Percentiles rank a stretch among this genome's conserved stretches.
These are phyloP conservation scores for Chlorokybus atmophyticus DNA, from an alignment of 139 green algal species.

Conservation along the genomic window DNA sequence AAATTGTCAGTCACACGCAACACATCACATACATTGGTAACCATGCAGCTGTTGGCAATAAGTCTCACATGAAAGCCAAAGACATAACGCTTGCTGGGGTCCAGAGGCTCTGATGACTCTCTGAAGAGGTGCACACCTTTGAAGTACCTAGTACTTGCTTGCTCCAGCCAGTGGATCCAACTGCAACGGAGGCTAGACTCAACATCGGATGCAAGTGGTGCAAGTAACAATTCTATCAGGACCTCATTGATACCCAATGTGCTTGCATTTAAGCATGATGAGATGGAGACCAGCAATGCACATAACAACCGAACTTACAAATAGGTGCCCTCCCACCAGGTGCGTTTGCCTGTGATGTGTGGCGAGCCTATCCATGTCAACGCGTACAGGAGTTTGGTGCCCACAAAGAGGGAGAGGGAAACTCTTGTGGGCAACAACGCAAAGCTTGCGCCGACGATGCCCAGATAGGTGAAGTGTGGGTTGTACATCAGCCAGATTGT, in stretches of 20 bases:
- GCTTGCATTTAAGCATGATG: too few relatives aligned
- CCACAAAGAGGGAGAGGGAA: too few relatives aligned
- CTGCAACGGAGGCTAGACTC: too few relatives aligned
- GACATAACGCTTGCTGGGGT: conserved; percentile 4
- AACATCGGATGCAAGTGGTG: too few relatives aligned
- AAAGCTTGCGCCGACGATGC: too few relatives aligned
- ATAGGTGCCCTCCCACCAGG: not conserved
- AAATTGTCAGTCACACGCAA: conserved; percentile 19
- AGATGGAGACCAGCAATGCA: conserved; percentile 3
- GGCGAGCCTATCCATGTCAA: conserved; percentile 5
- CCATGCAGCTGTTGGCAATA: not conserved
- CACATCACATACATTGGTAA: conserved; percentile 1
- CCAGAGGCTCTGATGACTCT: conserved; percentile 11
- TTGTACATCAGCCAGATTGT: too few relatives aligned
- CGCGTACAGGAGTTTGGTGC: too few relatives aligned
- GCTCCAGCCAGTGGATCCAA: too few relatives aligned
- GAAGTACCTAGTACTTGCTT: conserved; percentile 10
- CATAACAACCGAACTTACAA: not conserved
- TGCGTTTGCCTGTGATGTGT: not conserved
- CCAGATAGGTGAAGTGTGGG: too few relatives aligned
- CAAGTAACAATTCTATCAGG: too few relatives aligned
- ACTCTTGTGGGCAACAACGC: too few relatives aligned
- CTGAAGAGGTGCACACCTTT: conserved; percentile 15
- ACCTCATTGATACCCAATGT: too few relatives aligned
- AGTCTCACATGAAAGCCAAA: conserved; percentile 29